Percentiles rank a stretch among this genome's conserved stretches.
Evolutionary conservation across 257 asterid genomes (phyloP).

Genomic region (Scutellaria barbata): DNA sequence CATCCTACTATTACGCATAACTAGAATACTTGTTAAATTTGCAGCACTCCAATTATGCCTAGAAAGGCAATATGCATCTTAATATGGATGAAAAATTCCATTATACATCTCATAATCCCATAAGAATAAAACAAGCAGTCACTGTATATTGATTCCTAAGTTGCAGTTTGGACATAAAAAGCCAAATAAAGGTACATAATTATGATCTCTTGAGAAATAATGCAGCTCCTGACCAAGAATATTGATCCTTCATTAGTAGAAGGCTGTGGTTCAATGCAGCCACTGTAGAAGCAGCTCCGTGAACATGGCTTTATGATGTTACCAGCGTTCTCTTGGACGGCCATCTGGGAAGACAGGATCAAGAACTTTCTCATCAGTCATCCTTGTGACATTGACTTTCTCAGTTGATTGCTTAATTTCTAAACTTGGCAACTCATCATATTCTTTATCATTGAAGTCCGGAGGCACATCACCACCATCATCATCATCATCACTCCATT

Average conservation of each 20-base stretch:
- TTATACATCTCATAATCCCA: conserved; percentile 31
- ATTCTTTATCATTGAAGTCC: conserved; percentile 60
- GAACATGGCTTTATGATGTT: conserved; percentile 26
- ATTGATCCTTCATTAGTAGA: neutral
- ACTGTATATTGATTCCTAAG: conserved; percentile 27
- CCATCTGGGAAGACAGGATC: conserved; percentile 87
- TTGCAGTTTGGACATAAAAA: conserved; percentile 22
- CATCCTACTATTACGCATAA: neutral
- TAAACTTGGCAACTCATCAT: conserved; percentile 47
- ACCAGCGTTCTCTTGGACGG: conserved; percentile 93
- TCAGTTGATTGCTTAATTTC: conserved; percentile 44
- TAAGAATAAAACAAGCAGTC: conserved; percentile 30
- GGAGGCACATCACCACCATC: conserved; percentile 81
- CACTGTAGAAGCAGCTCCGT: conserved; percentile 19
- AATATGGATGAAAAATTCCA: conserved; percentile 35
- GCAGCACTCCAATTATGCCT: neutral
- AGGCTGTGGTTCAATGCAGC: conserved; percentile 12
- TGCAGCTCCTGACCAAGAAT: conserved; percentile 26
- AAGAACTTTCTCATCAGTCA: conserved; percentile 52
- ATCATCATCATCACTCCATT: conserved; percentile 45
- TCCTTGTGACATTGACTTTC: conserved; percentile 48
- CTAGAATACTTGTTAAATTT: neutral
- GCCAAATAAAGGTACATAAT: conserved; percentile 31
- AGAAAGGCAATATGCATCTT: conserved; percentile 32
- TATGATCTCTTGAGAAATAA: conserved; percentile 24